phyloP scores from a whole-genome alignment of 2,329 filamentous ascomycete genomes.

The Tolypocladium sp. region DNA sequence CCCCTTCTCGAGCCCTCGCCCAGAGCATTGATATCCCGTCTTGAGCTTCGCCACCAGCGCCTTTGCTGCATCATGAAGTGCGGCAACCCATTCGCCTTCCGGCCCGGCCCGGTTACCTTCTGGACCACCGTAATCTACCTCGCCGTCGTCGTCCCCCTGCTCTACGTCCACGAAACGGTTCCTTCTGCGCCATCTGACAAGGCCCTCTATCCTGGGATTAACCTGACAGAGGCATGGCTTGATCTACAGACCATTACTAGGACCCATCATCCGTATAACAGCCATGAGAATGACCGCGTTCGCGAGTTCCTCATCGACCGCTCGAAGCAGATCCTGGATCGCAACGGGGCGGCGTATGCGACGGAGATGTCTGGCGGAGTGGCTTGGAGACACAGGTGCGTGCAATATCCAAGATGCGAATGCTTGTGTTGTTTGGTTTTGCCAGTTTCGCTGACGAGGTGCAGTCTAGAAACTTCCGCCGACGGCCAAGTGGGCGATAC shows the following conservation, averaged over 20 bases:
- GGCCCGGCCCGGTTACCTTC: constrained; percentile 71
- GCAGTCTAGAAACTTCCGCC: background rate
- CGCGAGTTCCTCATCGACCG: constrained; percentile 66
- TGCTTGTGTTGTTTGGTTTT: background rate
- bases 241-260: constrained; percentile 70
- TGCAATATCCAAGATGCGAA: background rate
- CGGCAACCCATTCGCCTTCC: constrained; percentile 62
- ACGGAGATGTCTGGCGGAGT: constrained; percentile 26
- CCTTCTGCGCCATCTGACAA: constrained; percentile 50
- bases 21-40: background rate
- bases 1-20: background rate
- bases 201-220: constrained; percentile 50
- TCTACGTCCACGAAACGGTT: constrained; percentile 68
- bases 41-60: background rate
- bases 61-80: constrained; percentile 14
- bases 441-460: background rate
- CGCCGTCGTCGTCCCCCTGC: constrained; percentile 61
- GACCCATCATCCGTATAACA: constrained; percentile 83
- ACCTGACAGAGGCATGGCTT: constrained; percentile 77
- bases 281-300: constrained; percentile 70
- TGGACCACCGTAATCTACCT: constrained; percentile 70
- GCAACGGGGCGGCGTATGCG: constrained; percentile 44
- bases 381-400: constrained; percentile 16
- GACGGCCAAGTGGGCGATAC: background rate
- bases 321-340: constrained; percentile 58